Evolutionary conservation across 2,329 filamentous ascomycete species (phyloP).

Genomic region (Fusarium marasasianum): DNA sequence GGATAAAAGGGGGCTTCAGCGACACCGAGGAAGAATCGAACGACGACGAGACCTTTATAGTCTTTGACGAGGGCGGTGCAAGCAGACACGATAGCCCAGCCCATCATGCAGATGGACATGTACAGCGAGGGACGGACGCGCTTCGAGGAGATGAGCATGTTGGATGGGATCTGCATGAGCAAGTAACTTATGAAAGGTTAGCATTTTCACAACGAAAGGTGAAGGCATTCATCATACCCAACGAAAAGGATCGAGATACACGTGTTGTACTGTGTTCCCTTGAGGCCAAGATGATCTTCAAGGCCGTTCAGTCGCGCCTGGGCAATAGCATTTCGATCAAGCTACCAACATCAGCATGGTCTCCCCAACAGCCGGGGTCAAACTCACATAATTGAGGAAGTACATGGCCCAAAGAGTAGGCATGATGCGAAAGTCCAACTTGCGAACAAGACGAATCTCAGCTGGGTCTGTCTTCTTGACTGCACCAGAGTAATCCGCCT

Average conservation of each 20-base stretch:
- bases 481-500: constrained; percentile 48
- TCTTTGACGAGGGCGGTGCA: constrained; percentile 56
- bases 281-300: constrained; percentile 60
- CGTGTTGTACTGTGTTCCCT: constrained; percentile 48
- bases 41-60: constrained; percentile 44
- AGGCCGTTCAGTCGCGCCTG: constrained; percentile 64
- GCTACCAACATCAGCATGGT: constrained; percentile 17
- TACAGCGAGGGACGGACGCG: constrained; percentile 56
- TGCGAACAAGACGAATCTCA: constrained; percentile 51
- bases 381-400: constrained; percentile 49
- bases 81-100: constrained; percentile 53
- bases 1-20: constrained; percentile 66
- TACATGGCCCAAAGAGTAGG: constrained; percentile 52
- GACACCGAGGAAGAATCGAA: constrained; percentile 56
- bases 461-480: constrained; percentile 45
- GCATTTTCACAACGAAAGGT: fast-evolving
- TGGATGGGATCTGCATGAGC: constrained; percentile 50
- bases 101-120: constrained; percentile 50
- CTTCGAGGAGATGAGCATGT: constrained; percentile 49
- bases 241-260: constrained; percentile 50
- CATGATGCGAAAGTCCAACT: constrained; percentile 51
- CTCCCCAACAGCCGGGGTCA: fast-evolving
- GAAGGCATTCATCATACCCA: constrained; percentile 43
- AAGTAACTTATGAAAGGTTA: constrained; percentile 27
- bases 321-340: constrained; percentile 66